Conservation (phyloP, 2,329 filamentous ascomycete genomes). For the Colletotrichum zoysiae region DNA sequence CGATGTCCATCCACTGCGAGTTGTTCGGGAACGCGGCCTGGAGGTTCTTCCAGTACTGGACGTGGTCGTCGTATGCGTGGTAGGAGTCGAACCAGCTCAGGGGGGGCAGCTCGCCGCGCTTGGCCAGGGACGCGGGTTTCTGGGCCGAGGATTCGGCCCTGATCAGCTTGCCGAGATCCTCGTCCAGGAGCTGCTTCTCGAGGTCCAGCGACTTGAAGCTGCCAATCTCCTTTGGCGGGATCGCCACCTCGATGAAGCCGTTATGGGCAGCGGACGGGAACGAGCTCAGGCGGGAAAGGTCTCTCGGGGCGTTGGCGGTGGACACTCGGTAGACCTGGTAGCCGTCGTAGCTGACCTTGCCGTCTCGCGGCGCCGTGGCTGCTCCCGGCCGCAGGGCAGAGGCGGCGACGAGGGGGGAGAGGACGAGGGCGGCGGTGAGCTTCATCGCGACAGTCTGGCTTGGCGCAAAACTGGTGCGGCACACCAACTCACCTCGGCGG, state of each 20-base stretch:
- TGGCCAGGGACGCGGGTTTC: conserved; percentile 36
- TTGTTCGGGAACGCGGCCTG: conserved; percentile 58
- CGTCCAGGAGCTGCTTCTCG: conserved; percentile 46
- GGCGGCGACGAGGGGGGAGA: conserved; percentile 21
- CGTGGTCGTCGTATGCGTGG: conserved; percentile 65
- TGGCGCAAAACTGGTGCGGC: neutral
- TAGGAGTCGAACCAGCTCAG: conserved; percentile 66
- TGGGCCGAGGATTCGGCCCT: conserved; percentile 46
- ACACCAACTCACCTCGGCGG: neutral
- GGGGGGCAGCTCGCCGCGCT: conserved; percentile 50
- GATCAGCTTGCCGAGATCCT: conserved; percentile 48
- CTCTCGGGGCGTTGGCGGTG: conserved; percentile 36
- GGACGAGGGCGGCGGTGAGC: conserved; percentile 18
- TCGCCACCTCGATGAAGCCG: conserved; percentile 49
- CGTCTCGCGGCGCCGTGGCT: conserved; percentile 3
- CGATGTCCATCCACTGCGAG: conserved; percentile 60
- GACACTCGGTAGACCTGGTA: conserved; percentile 51
- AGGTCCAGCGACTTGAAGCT: conserved; percentile 47
- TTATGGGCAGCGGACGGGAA: conserved; percentile 47
- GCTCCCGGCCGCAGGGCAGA: conserved; percentile 2
- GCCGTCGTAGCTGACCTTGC: conserved; percentile 48
- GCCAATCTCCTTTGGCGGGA: conserved; percentile 47
- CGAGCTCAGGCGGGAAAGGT: conserved; percentile 41
- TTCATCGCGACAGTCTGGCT: conserved; percentile 30
- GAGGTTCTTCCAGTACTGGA: conserved; percentile 61